phyloP scores from a whole-genome alignment of 2,329 filamentous ascomycete species.

The Juglanconis oblonga region DNA sequence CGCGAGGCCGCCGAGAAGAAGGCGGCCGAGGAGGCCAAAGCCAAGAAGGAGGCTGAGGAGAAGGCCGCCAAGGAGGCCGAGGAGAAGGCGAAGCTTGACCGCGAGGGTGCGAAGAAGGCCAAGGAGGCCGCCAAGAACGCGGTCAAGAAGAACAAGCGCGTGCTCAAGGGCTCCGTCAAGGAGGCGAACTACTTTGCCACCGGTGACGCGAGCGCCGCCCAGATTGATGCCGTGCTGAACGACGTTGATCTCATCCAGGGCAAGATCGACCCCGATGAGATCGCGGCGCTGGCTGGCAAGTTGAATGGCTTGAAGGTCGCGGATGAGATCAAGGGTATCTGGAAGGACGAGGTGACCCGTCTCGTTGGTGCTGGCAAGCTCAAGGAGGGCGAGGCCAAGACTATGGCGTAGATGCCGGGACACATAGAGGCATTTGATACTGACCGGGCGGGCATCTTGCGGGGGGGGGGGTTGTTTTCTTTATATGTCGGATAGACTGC shows the following conservation, averaged over 20 bases:
- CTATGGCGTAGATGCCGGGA: constrained; percentile 37
- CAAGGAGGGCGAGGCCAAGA: constrained; percentile 79
- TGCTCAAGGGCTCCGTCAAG: constrained; percentile 90
- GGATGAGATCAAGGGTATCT: constrained; percentile 81
- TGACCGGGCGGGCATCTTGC: not conserved
- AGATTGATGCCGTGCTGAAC: constrained; percentile 78
- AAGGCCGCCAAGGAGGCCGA: constrained; percentile 79
- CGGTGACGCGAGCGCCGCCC: constrained; percentile 67
- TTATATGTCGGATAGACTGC: not conserved
- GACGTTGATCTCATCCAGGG: constrained; percentile 84
- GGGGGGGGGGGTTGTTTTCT: not conserved
- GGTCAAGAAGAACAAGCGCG: constrained; percentile 99
- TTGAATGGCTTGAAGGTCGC: constrained; percentile 76
- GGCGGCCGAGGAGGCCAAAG: constrained; percentile 78
- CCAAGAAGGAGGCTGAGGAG: constrained; percentile 81
- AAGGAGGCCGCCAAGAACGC: constrained; percentile 99
- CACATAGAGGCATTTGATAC: not conserved
- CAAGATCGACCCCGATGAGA: constrained; percentile 88
- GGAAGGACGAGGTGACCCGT: constrained; percentile 72
- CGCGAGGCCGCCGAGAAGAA: constrained; percentile 90
- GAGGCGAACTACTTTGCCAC: constrained; percentile 93
- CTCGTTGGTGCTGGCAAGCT: constrained; percentile 81
- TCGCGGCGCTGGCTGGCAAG: constrained; percentile 78
- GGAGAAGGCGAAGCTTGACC: constrained; percentile 78
- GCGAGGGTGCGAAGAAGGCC: constrained; percentile 85